These are phyloP conservation scores for Lyophyllum decastes DNA, from an alignment of 768 basidiomycete genomes.

Conservation along the genomic window DNA sequence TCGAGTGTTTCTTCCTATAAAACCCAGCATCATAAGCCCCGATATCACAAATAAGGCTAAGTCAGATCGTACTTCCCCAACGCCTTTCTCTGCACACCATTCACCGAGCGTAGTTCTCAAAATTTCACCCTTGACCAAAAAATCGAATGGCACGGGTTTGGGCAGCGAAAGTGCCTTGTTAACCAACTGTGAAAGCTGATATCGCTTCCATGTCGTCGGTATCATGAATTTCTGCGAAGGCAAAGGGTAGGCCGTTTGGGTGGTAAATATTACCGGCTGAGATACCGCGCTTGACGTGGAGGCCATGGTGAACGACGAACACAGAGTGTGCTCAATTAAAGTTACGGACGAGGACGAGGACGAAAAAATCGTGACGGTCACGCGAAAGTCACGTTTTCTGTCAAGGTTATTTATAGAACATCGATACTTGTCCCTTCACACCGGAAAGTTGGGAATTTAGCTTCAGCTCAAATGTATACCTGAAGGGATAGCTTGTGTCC, in stretches of 20 bases:
- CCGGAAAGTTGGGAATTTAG: too few species aligned
- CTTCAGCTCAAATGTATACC: too few species aligned
- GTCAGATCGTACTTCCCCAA: constrained; percentile 60
- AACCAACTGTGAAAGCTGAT: constrained; percentile 94
- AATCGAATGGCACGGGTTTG: constrained; percentile 89
- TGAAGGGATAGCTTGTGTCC: too few species aligned
- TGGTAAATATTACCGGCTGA: constrained; percentile 72
- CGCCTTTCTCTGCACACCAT: constrained; percentile 71
- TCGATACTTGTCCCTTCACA: too few species aligned
- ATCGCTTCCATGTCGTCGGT: constrained; percentile 88
- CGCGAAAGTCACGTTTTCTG: not conserved
- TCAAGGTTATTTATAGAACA: too few species aligned
- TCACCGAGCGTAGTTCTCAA: constrained; percentile 69
- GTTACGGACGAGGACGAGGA: not conserved
- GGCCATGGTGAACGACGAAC: not conserved
- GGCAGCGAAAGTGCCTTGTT: constrained; percentile 86
- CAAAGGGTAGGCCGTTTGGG: constrained; percentile 70
- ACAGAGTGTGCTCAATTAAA: not conserved
- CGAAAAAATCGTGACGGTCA: not conserved
- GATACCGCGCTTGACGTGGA: constrained; percentile 25
- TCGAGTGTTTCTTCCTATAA: constrained; percentile 85
- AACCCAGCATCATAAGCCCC: not conserved
- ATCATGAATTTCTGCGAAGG: constrained; percentile 92
- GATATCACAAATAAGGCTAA: not conserved
- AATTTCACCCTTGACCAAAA: constrained; percentile 83